Base-by-base conservation (phyloP, 1,284 basidiomycete species). In the Salmacisia buchloeana region DNA sequence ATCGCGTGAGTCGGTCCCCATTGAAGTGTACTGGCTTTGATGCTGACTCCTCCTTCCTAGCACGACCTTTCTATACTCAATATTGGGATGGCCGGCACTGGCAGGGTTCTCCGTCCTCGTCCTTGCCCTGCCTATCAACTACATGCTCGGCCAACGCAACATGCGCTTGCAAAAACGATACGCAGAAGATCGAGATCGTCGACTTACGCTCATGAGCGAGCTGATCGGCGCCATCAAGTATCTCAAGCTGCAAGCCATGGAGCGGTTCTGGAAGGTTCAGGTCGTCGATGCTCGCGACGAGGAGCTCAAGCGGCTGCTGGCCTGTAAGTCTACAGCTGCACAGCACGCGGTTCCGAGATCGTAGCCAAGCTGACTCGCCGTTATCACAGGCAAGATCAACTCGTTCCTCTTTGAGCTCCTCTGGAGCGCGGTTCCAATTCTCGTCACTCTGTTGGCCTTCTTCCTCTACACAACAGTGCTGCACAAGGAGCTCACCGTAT, bases 151-250 rank as follows among this genome's bases (percentile, higher is more conserved):
- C 5, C 83, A 81, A 63, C 84, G 89, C 3, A 85, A 87, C 68
- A 83, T 91, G 63, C 83, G 82, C 62, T 87, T 88, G 86, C 89
- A 65, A 89, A 89, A 77, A 86, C 86, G 7, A 79, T 90, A 27
- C 82, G 88, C 45, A 52, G 84, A 85, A 10, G 87, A 91, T 0
- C 83, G 90, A 9, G 93, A 97, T 75, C 88, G 87, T 75, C 85
- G 93, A 1, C 93, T 96, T 86, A 85, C 84, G 0, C 87, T 91
- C 18, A 81, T 96, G 71, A 93, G 88, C 64, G 93, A 97, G 80
- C 83, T 97, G 18, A 43, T 57, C 39, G 71, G 66, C 60, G 89
- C 86, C 81, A 83, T 89, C 68, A 90, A 89, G 73, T 90, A 92
- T 74, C 88, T 92, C 82, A 92, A 92, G 64, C 65, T 58, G 39